These are phyloP conservation scores for Mayamaea pseudoterrestris DNA, from an alignment of 108 stramenopile genomes.

Conservation along the genomic window DNA sequence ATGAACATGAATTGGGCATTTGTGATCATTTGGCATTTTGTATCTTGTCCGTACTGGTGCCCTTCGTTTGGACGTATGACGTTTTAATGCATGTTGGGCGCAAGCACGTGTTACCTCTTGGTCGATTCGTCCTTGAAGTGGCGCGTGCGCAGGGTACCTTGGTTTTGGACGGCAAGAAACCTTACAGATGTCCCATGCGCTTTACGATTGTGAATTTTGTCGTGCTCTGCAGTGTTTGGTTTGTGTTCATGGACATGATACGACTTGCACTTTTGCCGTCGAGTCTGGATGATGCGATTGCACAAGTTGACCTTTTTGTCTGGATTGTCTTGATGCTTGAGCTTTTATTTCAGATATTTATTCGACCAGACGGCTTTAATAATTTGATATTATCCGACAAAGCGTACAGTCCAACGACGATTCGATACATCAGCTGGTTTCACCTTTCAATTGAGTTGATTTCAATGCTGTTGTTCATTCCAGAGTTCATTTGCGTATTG, in stretches of 20 bases:
- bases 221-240: slow-evolving; percentile 61
- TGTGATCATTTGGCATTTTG: not conserved
- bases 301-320: slow-evolving; percentile 43
- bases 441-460: slow-evolving; percentile 57
- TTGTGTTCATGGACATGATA: slow-evolving; percentile 53
- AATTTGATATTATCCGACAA: slow-evolving; percentile 51
- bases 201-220: slow-evolving; percentile 64
- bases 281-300: slow-evolving; percentile 31
- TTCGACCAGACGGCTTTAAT: slow-evolving; percentile 51
- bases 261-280: slow-evolving; percentile 47
- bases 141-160: slow-evolving; percentile 10
- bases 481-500: slow-evolving; percentile 61
- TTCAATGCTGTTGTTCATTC: slow-evolving; percentile 48
- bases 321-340: slow-evolving; percentile 63
- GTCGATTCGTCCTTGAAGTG: not conserved
- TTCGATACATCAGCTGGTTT: slow-evolving; percentile 51
- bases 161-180: slow-evolving; percentile 27
- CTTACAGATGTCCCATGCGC: slow-evolving; percentile 25
- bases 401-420: slow-evolving; percentile 55
- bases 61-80: slow-evolving; percentile 17
- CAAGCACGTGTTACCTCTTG: slow-evolving; percentile 4
- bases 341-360: slow-evolving; percentile 58
- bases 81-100: slow-evolving; percentile 8
- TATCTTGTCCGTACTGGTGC: slow-evolving; percentile 8
- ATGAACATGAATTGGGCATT: not conserved